These are phyloP conservation scores for Sonneratia caseolaris DNA, from an alignment of 345 rosid species.

Conservation along the genomic window DNA sequence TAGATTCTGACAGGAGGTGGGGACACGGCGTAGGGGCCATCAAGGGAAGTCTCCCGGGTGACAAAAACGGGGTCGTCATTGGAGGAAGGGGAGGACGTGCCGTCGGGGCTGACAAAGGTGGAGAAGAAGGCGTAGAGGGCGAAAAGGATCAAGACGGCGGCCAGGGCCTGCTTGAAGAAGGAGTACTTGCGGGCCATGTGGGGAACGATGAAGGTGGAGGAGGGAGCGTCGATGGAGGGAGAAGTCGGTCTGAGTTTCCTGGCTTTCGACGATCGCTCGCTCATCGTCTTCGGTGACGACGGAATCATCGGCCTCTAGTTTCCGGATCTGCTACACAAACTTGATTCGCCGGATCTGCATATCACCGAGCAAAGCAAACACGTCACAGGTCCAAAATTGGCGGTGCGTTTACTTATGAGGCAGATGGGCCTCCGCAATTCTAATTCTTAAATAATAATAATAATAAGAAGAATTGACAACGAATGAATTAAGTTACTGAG, in stretches of 20 bases:
- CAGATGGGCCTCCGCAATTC: too few species aligned
- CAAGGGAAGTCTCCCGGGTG: conserved; percentile 1
- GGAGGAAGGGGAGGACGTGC: conserved; percentile 16
- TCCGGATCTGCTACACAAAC: too few species aligned
- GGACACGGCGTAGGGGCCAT: not conserved
- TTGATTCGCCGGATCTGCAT: too few species aligned
- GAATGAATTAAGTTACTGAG: too few species aligned
- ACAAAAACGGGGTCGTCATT: conserved; percentile 17
- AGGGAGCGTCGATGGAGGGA: conserved; percentile 1
- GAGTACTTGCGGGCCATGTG: conserved; percentile 76
- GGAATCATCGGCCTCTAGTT: not conserved
- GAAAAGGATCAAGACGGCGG: conserved; percentile 38
- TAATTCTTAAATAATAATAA: too few species aligned
- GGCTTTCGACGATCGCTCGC: conserved; percentile 16
- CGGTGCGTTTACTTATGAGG: too few species aligned
- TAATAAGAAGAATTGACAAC: too few species aligned
- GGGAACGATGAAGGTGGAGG: conserved; percentile 7
- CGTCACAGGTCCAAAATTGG: too few species aligned
- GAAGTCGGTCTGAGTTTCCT: conserved; percentile 9
- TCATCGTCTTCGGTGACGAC: conserved; percentile 2
- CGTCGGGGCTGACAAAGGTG: conserved; percentile 42
- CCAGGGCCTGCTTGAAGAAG: conserved; percentile 45
- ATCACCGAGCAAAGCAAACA: too few species aligned
- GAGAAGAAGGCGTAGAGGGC: conserved; percentile 54
- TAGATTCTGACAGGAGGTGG: conserved; percentile 29